phyloP scores from a whole-genome alignment of 805 yeast species.

The Pichia cephalocereana region DNA sequence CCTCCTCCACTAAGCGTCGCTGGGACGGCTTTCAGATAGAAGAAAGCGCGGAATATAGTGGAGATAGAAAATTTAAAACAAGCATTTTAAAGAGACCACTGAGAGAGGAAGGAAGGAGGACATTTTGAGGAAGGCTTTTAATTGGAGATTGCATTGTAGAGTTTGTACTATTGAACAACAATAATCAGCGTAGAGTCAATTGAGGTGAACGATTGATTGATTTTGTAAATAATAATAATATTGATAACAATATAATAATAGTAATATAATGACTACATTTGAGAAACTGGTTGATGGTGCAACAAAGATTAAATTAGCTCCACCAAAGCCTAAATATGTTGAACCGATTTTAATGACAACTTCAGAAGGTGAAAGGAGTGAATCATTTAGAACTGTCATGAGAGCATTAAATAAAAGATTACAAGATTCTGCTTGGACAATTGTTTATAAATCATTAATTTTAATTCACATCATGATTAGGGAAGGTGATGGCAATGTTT shows the following conservation, averaged over 20 bases:
- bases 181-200: no score
- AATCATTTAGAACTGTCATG: constrained; percentile 63
- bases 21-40: no score
- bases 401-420: constrained; percentile 51
- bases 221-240: no score
- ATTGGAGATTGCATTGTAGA: no score
- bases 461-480: constrained; percentile 86
- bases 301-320: constrained; percentile 74
- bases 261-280: constrained; percentile 45
- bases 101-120: neutral
- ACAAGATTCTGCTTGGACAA: constrained; percentile 82
- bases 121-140: no score
- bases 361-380: constrained; percentile 36
- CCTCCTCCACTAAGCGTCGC: no score
- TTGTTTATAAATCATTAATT: constrained; percentile 76
- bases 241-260: no score
- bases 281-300: constrained; percentile 75
- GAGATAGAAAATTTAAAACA: no score
- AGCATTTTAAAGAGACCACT: no score
- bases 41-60: no score
- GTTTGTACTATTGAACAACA: no score
- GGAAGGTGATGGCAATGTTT: constrained; percentile 78
- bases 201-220: no score
- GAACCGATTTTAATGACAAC: constrained; percentile 84
- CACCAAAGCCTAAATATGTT: constrained; percentile 94